Evolutionary conservation across 2,329 filamentous ascomycete species (phyloP).

Genomic region (Intubia oerlemansii): DNA sequence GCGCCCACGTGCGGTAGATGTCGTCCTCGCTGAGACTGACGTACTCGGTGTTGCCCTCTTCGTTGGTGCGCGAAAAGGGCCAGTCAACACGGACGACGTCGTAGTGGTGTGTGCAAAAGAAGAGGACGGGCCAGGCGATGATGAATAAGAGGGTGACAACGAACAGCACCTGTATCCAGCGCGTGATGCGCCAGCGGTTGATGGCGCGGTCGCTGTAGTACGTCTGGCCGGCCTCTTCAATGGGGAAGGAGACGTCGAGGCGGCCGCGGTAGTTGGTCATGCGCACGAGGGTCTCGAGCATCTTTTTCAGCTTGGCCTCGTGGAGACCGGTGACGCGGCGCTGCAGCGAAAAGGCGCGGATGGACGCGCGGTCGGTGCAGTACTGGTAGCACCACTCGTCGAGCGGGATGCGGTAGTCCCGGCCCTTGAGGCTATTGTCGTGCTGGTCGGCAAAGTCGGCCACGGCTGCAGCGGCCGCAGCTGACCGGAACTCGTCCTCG

Average conservation of each 20-base stretch:
- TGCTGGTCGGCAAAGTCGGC: no score
- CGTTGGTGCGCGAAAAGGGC: slow-evolving; percentile 23
- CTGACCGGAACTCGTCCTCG: no score
- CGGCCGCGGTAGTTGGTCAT: slow-evolving; percentile 46
- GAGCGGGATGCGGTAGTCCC: no score
- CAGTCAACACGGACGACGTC: slow-evolving; percentile 41
- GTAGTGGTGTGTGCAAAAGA: slow-evolving; percentile 45
- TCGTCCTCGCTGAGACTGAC: slow-evolving; percentile 32
- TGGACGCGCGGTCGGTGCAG: slow-evolving; percentile 30
- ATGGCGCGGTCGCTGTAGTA: slow-evolving; percentile 40
- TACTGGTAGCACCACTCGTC: slow-evolving; percentile 48
- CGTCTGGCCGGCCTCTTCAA: slow-evolving; percentile 32
- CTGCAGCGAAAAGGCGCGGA: slow-evolving; percentile 34
- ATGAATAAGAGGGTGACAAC: slow-evolving; percentile 47
- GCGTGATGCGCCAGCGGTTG: slow-evolving; percentile 42
- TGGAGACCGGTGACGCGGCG: slow-evolving; percentile 39
- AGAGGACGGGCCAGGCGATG: slow-evolving; percentile 49
- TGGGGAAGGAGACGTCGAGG: slow-evolving; percentile 35
- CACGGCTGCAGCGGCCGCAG: no score
- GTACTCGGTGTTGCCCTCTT: slow-evolving; percentile 21
- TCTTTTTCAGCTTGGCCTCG: slow-evolving; percentile 24
- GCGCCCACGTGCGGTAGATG: slow-evolving; percentile 42
- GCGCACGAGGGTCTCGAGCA: slow-evolving; percentile 34
- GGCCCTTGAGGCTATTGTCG: slow-evolving; percentile 15
- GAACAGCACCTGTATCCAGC: slow-evolving; percentile 43